A percentile compares a stretch with the other conserved stretches of the same genome.
Conservation (phyloP, 73 alveolate species). For the Tetrahymena elliotti region DNA sequence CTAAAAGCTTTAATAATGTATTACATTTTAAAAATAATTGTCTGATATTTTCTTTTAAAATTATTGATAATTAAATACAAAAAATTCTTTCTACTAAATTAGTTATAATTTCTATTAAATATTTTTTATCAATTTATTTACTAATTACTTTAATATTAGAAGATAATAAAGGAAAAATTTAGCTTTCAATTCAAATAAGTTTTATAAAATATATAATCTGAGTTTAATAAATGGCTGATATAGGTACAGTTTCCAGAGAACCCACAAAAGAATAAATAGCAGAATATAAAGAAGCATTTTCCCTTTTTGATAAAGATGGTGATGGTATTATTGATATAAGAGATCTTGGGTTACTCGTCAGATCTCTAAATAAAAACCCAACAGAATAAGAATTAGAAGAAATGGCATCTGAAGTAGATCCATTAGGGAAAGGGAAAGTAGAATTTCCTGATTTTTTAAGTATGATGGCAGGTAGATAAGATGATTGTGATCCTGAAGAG, state of each 20-base stretch:
- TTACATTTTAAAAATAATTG: too few relatives aligned
- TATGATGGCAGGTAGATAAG: slow-evolving; percentile 69
- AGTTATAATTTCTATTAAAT: neutral
- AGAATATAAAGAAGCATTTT: slow-evolving; percentile 84
- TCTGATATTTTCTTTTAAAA: neutral
- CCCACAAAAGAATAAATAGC: slow-evolving; percentile 80
- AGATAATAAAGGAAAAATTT: too few relatives aligned
- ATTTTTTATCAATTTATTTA: too few relatives aligned
- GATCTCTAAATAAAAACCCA: slow-evolving; percentile 47
- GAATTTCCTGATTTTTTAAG: slow-evolving; percentile 78
- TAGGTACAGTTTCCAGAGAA: neutral
- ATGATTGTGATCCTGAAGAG: slow-evolving; percentile 57
- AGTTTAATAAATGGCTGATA: neutral
- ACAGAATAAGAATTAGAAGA: slow-evolving; percentile 84
- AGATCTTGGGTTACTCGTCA: slow-evolving; percentile 65
- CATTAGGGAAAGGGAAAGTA: slow-evolving; percentile 78
- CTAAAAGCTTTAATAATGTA: too few relatives aligned
- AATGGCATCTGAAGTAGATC: slow-evolving; percentile 82
- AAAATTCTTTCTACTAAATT: too few relatives aligned
- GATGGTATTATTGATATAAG: slow-evolving; percentile 59
- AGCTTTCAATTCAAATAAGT: neutral
- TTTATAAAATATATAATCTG: too few relatives aligned
- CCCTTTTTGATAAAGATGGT: slow-evolving; percentile 88
- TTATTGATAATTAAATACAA: neutral
- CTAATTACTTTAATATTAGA: neutral